These are phyloP conservation scores for Tricholoma hemisulphureum DNA, from an alignment of 768 basidiomycete genomes.

Conservation along the genomic window DNA sequence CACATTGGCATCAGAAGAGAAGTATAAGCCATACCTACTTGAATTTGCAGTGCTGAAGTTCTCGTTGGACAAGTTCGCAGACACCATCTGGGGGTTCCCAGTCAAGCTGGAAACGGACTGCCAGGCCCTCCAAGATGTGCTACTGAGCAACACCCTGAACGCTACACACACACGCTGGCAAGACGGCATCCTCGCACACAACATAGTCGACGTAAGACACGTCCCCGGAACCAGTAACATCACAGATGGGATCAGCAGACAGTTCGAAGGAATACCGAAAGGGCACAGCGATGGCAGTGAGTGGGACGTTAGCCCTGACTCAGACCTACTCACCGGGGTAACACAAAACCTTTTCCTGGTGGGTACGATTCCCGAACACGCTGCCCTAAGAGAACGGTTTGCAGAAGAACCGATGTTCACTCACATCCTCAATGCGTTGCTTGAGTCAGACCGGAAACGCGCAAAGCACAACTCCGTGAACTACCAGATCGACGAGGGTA, in stretches of 20 bases:
- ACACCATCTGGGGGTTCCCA: constrained; percentile 17
- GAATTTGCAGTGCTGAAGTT: too few relatives aligned
- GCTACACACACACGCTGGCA: constrained; percentile 20
- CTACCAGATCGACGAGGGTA: not conserved
- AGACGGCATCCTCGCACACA: constrained; percentile 22
- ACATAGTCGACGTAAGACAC: constrained; percentile 26
- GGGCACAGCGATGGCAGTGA: too few relatives aligned
- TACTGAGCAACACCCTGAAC: constrained; percentile 19
- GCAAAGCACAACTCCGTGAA: too few relatives aligned
- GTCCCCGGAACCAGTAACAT: constrained; percentile 19
- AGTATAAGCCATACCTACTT: too few relatives aligned
- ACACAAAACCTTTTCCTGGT: not conserved
- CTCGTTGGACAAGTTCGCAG: constrained; percentile 27
- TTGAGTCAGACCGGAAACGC: not conserved
- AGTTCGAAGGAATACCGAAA: too few relatives aligned
- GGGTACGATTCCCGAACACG: not conserved
- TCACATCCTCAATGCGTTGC: constrained; percentile 31
- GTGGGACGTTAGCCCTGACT: too few relatives aligned
- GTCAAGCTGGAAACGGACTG: constrained; percentile 33
- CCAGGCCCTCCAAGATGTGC: too few relatives aligned
- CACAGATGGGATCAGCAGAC: constrained; percentile 30
- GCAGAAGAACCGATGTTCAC: constrained; percentile 19
- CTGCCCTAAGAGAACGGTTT: constrained; percentile 15
- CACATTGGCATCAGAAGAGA: constrained; percentile 17
- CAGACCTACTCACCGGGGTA: constrained; percentile 17